Evolutionary conservation across 164 flowering plant species (phyloP).

Genomic region (Litsea cubeba): DNA sequence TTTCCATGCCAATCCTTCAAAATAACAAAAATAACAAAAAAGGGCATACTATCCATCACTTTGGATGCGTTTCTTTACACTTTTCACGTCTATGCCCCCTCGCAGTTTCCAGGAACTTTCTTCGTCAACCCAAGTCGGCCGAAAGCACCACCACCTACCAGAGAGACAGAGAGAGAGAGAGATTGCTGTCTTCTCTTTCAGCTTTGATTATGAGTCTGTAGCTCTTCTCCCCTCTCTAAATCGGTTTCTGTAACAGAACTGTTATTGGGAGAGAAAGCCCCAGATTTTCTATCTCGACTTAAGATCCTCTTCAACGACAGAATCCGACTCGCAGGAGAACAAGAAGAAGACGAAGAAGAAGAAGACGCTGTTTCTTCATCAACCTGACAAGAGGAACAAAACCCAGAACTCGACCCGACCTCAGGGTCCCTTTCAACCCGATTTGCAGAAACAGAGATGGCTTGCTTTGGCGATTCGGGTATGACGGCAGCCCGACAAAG

Average conservation of each 20-base stretch:
- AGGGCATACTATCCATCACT: no score
- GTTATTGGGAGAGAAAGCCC: background rate
- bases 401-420: slow-evolving; percentile 18
- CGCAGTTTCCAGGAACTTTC: no score
- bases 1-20: no score
- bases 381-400: slow-evolving; percentile 52
- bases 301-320: slow-evolving; percentile 4
- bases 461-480: background rate
- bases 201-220: no score
- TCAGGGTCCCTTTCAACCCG: slow-evolving; percentile 2
- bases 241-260: background rate
- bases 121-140: no score
- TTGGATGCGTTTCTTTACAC: no score
- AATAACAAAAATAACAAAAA: no score
- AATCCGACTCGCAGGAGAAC: background rate
- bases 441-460: background rate
- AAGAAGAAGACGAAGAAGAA: no score
- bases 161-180: no score
- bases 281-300: slow-evolving; percentile 5
- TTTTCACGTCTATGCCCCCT: no score
- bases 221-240: background rate
- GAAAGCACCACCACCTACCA: no score
- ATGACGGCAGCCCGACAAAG: slow-evolving; percentile 53
- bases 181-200: no score
- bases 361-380: background rate